Evolutionary conservation across 2,329 filamentous ascomycete species (phyloP), one percentile per base, ranked within the genome.

Genomic region (Drechslerella coelobrocha): DNA sequence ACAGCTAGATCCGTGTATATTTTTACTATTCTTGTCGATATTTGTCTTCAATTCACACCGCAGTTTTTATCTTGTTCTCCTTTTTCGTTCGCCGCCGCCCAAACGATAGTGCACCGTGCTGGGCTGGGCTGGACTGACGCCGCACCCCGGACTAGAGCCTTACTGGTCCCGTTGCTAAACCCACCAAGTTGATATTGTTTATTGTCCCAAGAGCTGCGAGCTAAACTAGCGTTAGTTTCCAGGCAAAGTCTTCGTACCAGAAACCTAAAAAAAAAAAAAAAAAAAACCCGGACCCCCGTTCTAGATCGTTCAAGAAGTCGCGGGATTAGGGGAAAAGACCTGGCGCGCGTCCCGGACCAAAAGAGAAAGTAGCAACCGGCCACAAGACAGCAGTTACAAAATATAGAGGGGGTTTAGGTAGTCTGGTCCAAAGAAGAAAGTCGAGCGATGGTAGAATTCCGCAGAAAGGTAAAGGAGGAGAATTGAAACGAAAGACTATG

Each of bases 361-460:
- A 39, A 39, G 5, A 39, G 34, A 39, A 39, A 39, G 34, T 39
- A 39, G 34, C 34, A 39, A 39, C 34, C 34, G 34, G 34, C 34
- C 34, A 39, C 12, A 39, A 39, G 34, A 39, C 12, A 39, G n/a
- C n/a, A n/a, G n/a, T n/a, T n/a, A 10, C 4, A n/a, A 39, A 39
- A 39, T 14, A n/a, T 39, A 10, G 17, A 39, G 34, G 17, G 29
- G 12, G 34, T n/a, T n/a, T n/a, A n/a, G n/a, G n/a, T n/a, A 14
- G 34, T 39, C 34, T n/a, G 34, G 34, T 39, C 34, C 12, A 39
- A 39, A 39, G 4, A 39, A 39, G 34, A 39, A 39, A 39, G 34
- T 39, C 34, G 34, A 39, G 17, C 34, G 34, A 39, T 39, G 17
- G 34, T 14, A n/a, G 34, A n/a, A 39, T 39, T 39, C 34, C 34